A percentile compares a stretch with the other conserved stretches of the same genome.
These are phyloP conservation scores for Radiomyces spectabilis DNA, from an alignment of 192 early-diverging fungal genomes.

Conservation along the genomic window DNA sequence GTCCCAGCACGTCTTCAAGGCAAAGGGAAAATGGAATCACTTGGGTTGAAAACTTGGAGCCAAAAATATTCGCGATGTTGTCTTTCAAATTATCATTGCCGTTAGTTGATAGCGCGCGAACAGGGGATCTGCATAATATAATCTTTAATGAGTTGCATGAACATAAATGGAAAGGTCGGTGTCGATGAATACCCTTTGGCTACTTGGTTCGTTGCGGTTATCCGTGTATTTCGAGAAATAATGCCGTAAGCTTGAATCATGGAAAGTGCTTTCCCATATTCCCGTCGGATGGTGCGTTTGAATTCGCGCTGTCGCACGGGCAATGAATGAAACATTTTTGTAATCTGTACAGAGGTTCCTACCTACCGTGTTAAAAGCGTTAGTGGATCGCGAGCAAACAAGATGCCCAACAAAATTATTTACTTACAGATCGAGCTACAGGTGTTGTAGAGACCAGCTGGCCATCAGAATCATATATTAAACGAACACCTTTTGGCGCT, in stretches of 20 bases:
- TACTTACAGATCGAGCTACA: slow-evolving; percentile 42
- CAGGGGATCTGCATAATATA: not conserved
- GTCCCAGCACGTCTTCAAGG: not conserved
- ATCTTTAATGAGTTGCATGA: not conserved
- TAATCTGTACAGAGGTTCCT: slow-evolving; percentile 78
- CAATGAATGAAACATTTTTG: slow-evolving; percentile 70
- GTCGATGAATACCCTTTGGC: slow-evolving; percentile 57
- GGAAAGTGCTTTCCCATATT: slow-evolving; percentile 70
- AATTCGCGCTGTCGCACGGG: slow-evolving; percentile 87
- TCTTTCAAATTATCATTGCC: slow-evolving; percentile 51
- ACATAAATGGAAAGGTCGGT: too few species aligned
- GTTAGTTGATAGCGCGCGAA: slow-evolving; percentile 44
- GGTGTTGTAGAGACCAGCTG: slow-evolving; percentile 36
- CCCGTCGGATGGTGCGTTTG: slow-evolving; percentile 72
- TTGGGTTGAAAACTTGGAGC: slow-evolving; percentile 42
- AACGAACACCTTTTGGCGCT: slow-evolving; percentile 48
- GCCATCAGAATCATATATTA: slow-evolving; percentile 67
- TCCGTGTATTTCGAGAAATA: slow-evolving; percentile 56
- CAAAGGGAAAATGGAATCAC: slow-evolving; percentile 33
- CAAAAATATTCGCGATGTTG: slow-evolving; percentile 76
- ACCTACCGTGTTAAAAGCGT: too few species aligned
- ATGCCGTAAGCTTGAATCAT: slow-evolving; percentile 83
- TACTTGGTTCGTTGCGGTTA: slow-evolving; percentile 55
- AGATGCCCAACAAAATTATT: too few species aligned
- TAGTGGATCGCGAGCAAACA: too few species aligned